These are phyloP conservation scores for Amoeboradix gromovi DNA, from an alignment of 371 early-diverging fungal species.

Conservation along the genomic window DNA sequence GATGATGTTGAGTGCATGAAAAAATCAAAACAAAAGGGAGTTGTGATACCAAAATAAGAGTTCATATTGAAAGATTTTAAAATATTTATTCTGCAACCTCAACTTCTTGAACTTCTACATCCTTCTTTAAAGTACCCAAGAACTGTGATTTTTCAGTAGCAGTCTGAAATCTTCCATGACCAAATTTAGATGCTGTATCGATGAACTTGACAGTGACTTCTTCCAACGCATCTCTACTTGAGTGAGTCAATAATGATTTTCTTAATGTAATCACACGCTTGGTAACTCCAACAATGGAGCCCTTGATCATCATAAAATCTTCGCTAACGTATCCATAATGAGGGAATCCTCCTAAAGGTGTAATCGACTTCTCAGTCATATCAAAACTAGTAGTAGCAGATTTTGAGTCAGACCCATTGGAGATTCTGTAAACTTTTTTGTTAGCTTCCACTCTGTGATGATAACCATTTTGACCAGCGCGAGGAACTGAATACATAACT, in stretches of 20 bases:
- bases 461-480: conserved; percentile 99
- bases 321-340: conserved; percentile 95
- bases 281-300: conserved; percentile 83
- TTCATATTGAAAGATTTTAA: too few relatives aligned
- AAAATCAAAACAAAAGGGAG: too few relatives aligned
- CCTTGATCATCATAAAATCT: conserved; percentile 98
- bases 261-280: conserved; percentile 96
- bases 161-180: conserved; percentile 99
- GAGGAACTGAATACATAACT: conserved; percentile 96
- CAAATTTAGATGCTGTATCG: conserved; percentile 99
- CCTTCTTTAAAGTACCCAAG: conserved; percentile 31
- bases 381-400: conserved; percentile 91
- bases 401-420: conserved; percentile 52
- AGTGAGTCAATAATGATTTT: conserved; percentile 82
- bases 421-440: conserved; percentile 99
- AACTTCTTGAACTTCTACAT: conserved; percentile 4
- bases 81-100: too few relatives aligned
- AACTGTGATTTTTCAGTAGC: conserved; percentile 85
- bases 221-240: conserved; percentile 80
- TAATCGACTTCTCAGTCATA: conserved; percentile 83
- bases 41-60: too few relatives aligned
- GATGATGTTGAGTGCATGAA: too few relatives aligned
- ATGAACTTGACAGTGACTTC: conserved; percentile 85
- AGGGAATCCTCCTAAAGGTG: conserved; percentile 97
- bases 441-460: conserved; percentile 99